Evolutionary conservation across 805 yeast genomes (phyloP), one percentile per base, ranked within the genome.

Genomic region (Cyberlindnera petersonii): DNA sequence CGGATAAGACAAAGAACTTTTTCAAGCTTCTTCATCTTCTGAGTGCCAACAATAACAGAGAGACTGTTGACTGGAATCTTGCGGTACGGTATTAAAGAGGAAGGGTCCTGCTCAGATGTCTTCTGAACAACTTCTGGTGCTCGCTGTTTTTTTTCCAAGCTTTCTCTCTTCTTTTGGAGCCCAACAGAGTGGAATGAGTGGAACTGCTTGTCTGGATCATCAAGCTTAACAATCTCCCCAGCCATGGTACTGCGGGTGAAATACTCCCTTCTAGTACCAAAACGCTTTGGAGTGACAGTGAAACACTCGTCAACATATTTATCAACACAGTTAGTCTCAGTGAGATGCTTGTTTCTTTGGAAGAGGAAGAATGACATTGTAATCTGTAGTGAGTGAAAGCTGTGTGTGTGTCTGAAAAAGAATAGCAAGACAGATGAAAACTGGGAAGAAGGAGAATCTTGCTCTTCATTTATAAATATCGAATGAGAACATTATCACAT

Each of bases 231-330:
- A 6, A 37, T n/a, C 13, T 32, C 32, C 9, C 40, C 36, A n/a
- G n/a, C 33, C 20, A 22, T 31, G 17, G 22, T 18, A 33, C 32
- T 37, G 15, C 36, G 31, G 17, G 40, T 37, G 32, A 10, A 18
- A 29, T 26, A 37, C 8, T 8, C 16, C 7, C 20, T 15, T 32
- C 40, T 31, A 16, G 18, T 7, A 4, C 8, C 10, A 9, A 37
- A 31, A 19, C 35, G 40, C 40, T 26, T 37, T 21, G 39, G 39
- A 10, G 8, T 13, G 24, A 19, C 14, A 31, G 15, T 5, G 4
- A 6, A 24, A 31, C 24, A 9, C 24, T 22, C 24, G 11, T 22
- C 24, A 22, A n/a, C n/a, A n/a, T n/a, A n/a, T n/a, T n/a, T n/a
- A n/a, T n/a, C n/a, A n/a, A n/a, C n/a, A n/a, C n/a, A n/a, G n/a